Evolutionary conservation across 129 eudicot genomes (phyloP).

Genomic region (Artemisia annua): DNA sequence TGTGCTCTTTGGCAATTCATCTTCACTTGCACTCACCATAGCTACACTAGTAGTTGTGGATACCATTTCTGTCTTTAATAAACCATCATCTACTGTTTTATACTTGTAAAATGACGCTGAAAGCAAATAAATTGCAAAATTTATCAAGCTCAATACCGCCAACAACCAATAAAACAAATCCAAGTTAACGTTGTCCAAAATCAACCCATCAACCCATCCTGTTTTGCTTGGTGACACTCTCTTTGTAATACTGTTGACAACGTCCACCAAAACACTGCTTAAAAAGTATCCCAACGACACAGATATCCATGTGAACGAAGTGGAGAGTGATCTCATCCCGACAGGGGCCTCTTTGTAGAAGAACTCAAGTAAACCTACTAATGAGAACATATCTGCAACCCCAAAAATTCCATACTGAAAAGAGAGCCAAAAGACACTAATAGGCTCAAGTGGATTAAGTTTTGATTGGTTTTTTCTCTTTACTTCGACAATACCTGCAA

Average conservation of each 20-base stretch:
- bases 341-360: constrained; percentile 76
- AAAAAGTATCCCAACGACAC: constrained; percentile 67
- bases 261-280: constrained; percentile 53
- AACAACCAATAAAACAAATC: constrained; percentile 67
- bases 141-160: constrained; percentile 59
- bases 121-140: constrained; percentile 48
- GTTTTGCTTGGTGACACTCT: constrained; percentile 41
- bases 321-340: constrained; percentile 71
- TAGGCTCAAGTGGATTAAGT: constrained; percentile 43
- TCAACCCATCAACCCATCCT: constrained; percentile 67
- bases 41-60: constrained; percentile 33
- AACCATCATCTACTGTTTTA: constrained; percentile 42
- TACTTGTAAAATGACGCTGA: constrained; percentile 67
- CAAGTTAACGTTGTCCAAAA: constrained; percentile 47
- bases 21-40: constrained; percentile 34
- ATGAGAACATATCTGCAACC: constrained; percentile 72
- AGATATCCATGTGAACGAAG: constrained; percentile 72
- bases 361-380: constrained; percentile 71
- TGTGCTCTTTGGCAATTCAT: constrained; percentile 4
- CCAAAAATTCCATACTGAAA: constrained; percentile 75
- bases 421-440: constrained; percentile 70
- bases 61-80: constrained; percentile 17
- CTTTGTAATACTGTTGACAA: constrained; percentile 51
- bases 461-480: constrained; percentile 48
- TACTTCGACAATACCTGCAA: constrained; percentile 59